Conservation (phyloP, 129 eudicot genomes). For the Centrapalus pauciflorus region DNA sequence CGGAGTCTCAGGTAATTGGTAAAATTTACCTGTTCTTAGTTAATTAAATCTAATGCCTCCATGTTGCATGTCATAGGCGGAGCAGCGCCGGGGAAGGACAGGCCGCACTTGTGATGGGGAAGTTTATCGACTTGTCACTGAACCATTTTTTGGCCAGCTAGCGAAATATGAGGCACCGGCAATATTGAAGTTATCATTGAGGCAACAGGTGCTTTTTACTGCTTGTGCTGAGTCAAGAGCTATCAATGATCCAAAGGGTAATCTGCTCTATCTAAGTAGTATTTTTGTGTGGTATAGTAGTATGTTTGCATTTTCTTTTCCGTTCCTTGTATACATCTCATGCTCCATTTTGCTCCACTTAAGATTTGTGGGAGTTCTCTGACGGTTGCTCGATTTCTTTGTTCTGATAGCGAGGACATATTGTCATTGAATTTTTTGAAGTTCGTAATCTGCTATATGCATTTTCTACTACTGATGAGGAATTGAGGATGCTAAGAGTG, state of each 20-base stretch:
- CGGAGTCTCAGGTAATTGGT: constrained; percentile 79
- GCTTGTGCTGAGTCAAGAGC: constrained; percentile 86
- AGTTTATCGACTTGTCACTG: constrained; percentile 77
- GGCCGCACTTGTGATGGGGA: constrained; percentile 97
- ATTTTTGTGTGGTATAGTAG: neutral
- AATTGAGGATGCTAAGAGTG: too few relatives aligned
- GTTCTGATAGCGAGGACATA: neutral
- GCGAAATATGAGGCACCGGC: constrained; percentile 74
- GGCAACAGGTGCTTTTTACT: constrained; percentile 76
- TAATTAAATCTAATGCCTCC: neutral
- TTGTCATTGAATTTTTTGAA: too few relatives aligned
- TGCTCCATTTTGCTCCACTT: neutral
- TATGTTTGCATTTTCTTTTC: neutral
- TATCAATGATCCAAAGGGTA: constrained; percentile 87
- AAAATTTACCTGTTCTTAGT: neutral
- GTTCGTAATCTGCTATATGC: neutral
- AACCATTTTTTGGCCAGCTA: constrained; percentile 63
- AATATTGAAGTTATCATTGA: constrained; percentile 68
- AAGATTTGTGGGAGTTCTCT: neutral
- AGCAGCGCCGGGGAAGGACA: constrained; percentile 91
- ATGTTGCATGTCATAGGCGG: constrained; percentile 53
- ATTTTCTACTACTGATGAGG: neutral
- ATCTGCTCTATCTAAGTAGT: neutral
- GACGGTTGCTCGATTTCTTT: neutral
- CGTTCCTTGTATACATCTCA: neutral